Base-by-base conservation (phyloP, 2,329 filamentous ascomycete genomes). In the Thielaviopsis ethacetica region DNA sequence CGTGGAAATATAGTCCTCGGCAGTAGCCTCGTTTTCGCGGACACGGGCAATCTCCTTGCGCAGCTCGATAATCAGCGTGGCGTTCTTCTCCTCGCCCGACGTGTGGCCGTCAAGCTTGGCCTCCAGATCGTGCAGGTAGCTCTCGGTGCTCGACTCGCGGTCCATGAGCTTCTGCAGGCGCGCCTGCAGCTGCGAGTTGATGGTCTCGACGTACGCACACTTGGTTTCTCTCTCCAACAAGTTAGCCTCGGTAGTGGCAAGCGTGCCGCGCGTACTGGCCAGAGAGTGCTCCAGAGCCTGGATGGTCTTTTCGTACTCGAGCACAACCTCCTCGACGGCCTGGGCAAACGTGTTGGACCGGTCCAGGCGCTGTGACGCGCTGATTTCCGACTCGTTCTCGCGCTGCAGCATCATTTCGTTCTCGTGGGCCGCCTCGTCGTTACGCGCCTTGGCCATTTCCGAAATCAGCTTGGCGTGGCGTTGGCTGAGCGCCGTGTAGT, bases 251-350 rank as follows among this genome's bases (percentile, higher is more conserved):
- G 87, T 91, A 63, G 76, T 85, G 12, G 93, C 86, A 27, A 98
- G 76, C 0, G 88, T 89, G 38, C 86, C 79, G 60, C 93, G 82
- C 1, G 93, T 97, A 66, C 83, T 93, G 0, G 91, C 91, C 15
- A 98, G 80, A 1, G 91, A 96, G 56, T 90, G 84, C 70, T 98
- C 93, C 17, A 98, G 79, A 57, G 82, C 86, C 69, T 97, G 91
- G 55, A 98, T 98, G 0, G 94, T 98, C 77, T 95, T 97, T 70
- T 98, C 94, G 68, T 98, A 98, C 71, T 98, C 93, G 54, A 97
- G 75, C 2, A 98, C 89, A 22, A 98, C 89, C 67, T 95, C 88
- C 67, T 98, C 93, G 21, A 98, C 91, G 27, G 91, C 91, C 68
- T 95, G 86, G 1, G 91, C 91, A 68, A 98, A 97, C 0, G 88